A percentile compares a stretch with the other conserved stretches of the same genome.
phyloP scores from a whole-genome alignment of 495 filamentous ascomycete genomes.

The Ascobolus immersus region DNA sequence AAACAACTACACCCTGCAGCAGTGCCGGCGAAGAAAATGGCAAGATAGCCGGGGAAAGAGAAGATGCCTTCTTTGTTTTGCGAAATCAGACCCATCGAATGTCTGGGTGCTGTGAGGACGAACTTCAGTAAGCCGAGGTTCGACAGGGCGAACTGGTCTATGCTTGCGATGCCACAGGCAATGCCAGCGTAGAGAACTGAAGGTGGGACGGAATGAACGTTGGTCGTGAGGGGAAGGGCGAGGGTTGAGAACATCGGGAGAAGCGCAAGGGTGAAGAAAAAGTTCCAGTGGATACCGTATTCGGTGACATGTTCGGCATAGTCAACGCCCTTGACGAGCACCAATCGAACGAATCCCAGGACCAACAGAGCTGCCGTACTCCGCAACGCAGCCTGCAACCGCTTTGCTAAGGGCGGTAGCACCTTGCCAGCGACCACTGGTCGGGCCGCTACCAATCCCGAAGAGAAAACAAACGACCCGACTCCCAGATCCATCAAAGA shows the following conservation, averaged over 20 bases:
- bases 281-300: constrained; percentile 98
- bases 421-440: constrained; percentile 65
- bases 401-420: constrained; percentile 18
- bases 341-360: constrained; percentile 55
- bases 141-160: constrained; percentile 54
- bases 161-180: constrained; percentile 32
- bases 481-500: constrained; percentile 96
- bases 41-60: constrained; percentile 77
- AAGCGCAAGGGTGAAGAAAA: constrained; percentile 88
- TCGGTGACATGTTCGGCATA: constrained; percentile 95
- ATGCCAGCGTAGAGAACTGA: constrained; percentile 45
- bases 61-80: constrained; percentile 86
- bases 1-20: constrained; percentile 55
- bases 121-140: constrained; percentile 53
- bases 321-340: constrained; percentile 77
- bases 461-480: constrained; percentile 89
- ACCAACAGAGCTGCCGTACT: constrained; percentile 63
- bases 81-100: constrained; percentile 36
- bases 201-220: constrained; percentile 18
- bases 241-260: constrained; percentile 54
- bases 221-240: constrained; percentile 11
- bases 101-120: constrained; percentile 60
- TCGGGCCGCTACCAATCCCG: constrained; percentile 72
- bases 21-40: constrained; percentile 82
- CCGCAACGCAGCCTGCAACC: constrained; percentile 37